Evolutionary conservation across 441 rosid species (phyloP).

Genomic region (Gossypium schwendimanii): DNA sequence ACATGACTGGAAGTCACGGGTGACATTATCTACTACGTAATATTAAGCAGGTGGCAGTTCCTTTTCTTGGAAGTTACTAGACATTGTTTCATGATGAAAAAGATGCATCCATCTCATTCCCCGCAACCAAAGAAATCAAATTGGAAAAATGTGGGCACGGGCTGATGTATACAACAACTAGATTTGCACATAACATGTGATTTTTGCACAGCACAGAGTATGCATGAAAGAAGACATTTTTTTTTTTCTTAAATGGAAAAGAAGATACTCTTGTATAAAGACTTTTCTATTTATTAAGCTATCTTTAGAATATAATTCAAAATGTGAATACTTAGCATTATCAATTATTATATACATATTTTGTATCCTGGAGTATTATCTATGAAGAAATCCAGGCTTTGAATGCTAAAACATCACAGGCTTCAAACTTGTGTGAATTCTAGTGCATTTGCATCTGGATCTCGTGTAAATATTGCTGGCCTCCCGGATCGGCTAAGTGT

Average conservation of each 20-base stretch:
- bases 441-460: slow-evolving; percentile 89
- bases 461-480: slow-evolving; percentile 82
- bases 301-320: not conserved
- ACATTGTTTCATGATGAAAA: not conserved
- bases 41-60: not conserved
- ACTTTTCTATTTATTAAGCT: not conserved
- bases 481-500: slow-evolving; percentile 84
- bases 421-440: slow-evolving; percentile 69
- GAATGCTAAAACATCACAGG: not conserved
- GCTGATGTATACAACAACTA: not conserved
- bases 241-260: too few relatives aligned
- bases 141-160: not conserved
- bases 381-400: not conserved
- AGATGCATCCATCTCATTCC: not conserved
- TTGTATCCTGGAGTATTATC: not conserved
- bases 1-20: slow-evolving; percentile 67
- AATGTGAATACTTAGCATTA: not conserved
- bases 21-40: slow-evolving; percentile 16
- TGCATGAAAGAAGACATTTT: not conserved
- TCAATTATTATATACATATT: slow-evolving; percentile 6
- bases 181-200: not conserved
- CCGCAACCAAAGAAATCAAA: not conserved
- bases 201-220: not conserved
- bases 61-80: not conserved
- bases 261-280: not conserved